A percentile compares a stretch with the other conserved stretches of the same genome.
Evolutionary conservation across 345 rosid species (phyloP).

Genomic region (Eucalyptus curtisii): DNA sequence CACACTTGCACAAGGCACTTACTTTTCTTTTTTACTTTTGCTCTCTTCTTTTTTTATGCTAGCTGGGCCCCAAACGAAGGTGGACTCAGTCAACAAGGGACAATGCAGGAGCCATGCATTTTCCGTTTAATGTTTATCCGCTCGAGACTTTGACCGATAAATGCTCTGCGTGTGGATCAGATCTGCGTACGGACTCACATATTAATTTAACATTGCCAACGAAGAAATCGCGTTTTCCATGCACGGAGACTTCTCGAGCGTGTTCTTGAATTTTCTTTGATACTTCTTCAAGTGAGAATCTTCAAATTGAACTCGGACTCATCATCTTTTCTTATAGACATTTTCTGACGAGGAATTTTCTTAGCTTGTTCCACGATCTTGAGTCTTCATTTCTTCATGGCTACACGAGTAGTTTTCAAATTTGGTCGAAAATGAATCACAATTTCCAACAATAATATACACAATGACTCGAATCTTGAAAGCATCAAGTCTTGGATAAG

Average conservation of each 20-base stretch:
- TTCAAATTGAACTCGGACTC: neutral
- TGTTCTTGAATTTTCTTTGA: neutral
- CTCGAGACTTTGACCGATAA: no score
- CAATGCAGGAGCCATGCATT: no score
- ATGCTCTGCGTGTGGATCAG: no score
- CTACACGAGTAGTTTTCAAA: rapidly evolving
- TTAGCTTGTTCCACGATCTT: neutral
- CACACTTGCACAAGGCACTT: no score
- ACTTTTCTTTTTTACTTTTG: no score
- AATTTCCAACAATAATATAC: neutral
- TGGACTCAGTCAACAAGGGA: no score
- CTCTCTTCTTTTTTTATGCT: no score
- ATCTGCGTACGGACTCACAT: no score
- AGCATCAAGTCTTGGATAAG: neutral
- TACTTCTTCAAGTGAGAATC: neutral
- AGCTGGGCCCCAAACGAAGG: rapidly evolving
- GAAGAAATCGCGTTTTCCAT: neutral
- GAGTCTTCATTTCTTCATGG: neutral
- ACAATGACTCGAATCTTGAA: neutral
- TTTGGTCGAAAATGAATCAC: neutral
- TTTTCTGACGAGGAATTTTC: neutral
- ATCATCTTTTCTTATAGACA: neutral
- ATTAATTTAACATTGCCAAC: neutral
- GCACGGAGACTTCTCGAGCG: neutral
- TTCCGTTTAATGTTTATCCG: no score